A percentile compares a stretch with the other conserved stretches of the same genome.
Evolutionary conservation across 2,329 filamentous ascomycete genomes (phyloP).

Genomic region (Neonectria coccinea): DNA sequence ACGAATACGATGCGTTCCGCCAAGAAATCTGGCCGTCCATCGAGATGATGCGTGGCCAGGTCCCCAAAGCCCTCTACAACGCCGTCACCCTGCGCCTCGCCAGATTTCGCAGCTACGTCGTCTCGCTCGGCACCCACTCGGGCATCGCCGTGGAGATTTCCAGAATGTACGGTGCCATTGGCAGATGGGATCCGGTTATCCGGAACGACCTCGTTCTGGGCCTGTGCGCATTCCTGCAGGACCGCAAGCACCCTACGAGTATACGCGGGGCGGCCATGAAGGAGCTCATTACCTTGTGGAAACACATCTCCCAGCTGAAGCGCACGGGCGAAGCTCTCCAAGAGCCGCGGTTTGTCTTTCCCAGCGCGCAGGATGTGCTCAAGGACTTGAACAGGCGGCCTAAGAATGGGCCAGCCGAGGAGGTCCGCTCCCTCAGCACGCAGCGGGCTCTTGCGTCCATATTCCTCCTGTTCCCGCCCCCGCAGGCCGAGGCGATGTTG

Average conservation of each 20-base stretch:
- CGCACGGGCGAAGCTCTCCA: constrained; percentile 43
- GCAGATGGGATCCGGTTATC: constrained; percentile 43
- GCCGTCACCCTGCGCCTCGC: constrained; percentile 39
- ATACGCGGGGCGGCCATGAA: constrained; percentile 38
- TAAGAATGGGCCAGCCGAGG: constrained; percentile 2
- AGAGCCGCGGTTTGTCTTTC: constrained; percentile 47
- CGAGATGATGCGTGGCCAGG: constrained; percentile 38
- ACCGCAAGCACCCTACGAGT: constrained; percentile 26
- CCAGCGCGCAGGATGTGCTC: constrained; percentile 45
- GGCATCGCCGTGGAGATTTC: constrained; percentile 43
- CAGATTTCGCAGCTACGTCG: constrained; percentile 32
- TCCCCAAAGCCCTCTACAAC: constrained; percentile 47
- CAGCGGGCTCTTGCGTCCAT: constrained; percentile 46
- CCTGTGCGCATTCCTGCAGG: constrained; percentile 45
- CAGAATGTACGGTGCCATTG: constrained; percentile 42
- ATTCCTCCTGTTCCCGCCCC: constrained; percentile 47
- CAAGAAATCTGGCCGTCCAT: constrained; percentile 49
- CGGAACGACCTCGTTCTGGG: constrained; percentile 50
- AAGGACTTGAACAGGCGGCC: constrained; percentile 30
- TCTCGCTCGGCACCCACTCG: constrained; percentile 28
- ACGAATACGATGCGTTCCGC: constrained; percentile 45
- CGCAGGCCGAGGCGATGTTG: constrained; percentile 43
- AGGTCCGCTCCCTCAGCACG: constrained; percentile 25
- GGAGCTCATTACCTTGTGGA: constrained; percentile 53
- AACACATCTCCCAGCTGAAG: constrained; percentile 52